phyloP scores from a whole-genome alignment of 768 basidiomycete genomes.

The Strobilomyces echinocephalus region DNA sequence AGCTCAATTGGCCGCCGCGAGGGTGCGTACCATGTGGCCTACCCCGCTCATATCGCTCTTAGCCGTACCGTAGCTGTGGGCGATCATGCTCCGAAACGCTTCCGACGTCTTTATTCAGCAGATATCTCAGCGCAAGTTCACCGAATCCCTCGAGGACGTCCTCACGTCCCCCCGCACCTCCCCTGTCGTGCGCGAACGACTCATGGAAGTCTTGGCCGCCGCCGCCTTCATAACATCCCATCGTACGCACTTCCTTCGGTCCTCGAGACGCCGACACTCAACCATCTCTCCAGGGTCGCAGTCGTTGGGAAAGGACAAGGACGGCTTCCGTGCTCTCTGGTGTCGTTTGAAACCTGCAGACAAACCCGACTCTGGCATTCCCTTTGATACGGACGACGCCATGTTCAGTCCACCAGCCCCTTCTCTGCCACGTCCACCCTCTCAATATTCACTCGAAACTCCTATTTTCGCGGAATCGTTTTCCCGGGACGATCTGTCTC shows the following conservation, averaged over 20 bases:
- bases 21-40: slow-evolving; percentile 41
- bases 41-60: not conserved
- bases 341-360: slow-evolving; percentile 71
- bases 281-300: slow-evolving; percentile 15
- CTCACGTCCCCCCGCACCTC: slow-evolving; percentile 57
- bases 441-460: slow-evolving; percentile 29
- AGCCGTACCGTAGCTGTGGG: slow-evolving; percentile 60
- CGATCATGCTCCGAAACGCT: slow-evolving; percentile 83
- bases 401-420: slow-evolving; percentile 70
- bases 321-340: slow-evolving; percentile 72
- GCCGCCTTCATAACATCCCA: slow-evolving; percentile 52
- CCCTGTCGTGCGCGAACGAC: slow-evolving; percentile 75
- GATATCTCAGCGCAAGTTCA: slow-evolving; percentile 69
- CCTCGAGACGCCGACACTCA: not conserved
- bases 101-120: slow-evolving; percentile 67
- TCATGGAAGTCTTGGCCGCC: slow-evolving; percentile 78
- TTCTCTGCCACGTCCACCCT: slow-evolving; percentile 26
- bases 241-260: slow-evolving; percentile 12
- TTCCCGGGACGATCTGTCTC: slow-evolving; percentile 24
- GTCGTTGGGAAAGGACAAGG: slow-evolving; percentile 30
- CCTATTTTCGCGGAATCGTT: slow-evolving; percentile 37
- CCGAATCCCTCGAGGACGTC: slow-evolving; percentile 74
- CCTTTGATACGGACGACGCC: slow-evolving; percentile 71
- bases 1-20: slow-evolving; percentile 70
- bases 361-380: slow-evolving; percentile 81